Conservation (phyloP, 1,284 basidiomycete genomes). For the Ganoderma lucidum region DNA sequence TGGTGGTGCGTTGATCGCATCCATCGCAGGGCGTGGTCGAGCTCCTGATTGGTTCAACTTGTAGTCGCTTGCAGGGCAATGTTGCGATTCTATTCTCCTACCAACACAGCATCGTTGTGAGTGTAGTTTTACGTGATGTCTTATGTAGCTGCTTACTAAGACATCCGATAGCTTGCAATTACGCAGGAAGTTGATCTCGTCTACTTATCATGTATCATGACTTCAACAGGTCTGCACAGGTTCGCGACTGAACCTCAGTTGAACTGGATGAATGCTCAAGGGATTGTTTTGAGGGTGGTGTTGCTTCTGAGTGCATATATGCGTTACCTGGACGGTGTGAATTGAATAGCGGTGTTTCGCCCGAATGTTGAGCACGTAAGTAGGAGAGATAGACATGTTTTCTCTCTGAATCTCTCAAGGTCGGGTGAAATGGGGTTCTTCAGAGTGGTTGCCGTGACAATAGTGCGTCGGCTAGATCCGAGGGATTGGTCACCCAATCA, state of each 20-base stretch:
- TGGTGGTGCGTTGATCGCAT: background rate
- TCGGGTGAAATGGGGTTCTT: background rate
- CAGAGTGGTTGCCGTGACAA: conserved; percentile 34
- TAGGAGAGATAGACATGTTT: conserved; percentile 8
- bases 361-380: background rate
- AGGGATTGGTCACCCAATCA: conserved; percentile 28
- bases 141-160: background rate
- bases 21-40: background rate
- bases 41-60: background rate
- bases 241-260: background rate
- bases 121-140: background rate
- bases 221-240: background rate
- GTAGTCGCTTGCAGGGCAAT: background rate
- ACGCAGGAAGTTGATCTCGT: background rate
- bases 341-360: background rate
- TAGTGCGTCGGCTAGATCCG: conserved; percentile 33
- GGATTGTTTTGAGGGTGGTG: background rate
- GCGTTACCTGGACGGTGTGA: background rate
- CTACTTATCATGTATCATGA: background rate
- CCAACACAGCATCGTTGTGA: background rate
- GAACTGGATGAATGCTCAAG: background rate
- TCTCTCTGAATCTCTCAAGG: background rate
- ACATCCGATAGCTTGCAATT: background rate
- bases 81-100: background rate
- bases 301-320: background rate